phyloP scores from a whole-genome alignment of 805 yeast genomes.

The Zygosaccharomyces gambellarensis region DNA sequence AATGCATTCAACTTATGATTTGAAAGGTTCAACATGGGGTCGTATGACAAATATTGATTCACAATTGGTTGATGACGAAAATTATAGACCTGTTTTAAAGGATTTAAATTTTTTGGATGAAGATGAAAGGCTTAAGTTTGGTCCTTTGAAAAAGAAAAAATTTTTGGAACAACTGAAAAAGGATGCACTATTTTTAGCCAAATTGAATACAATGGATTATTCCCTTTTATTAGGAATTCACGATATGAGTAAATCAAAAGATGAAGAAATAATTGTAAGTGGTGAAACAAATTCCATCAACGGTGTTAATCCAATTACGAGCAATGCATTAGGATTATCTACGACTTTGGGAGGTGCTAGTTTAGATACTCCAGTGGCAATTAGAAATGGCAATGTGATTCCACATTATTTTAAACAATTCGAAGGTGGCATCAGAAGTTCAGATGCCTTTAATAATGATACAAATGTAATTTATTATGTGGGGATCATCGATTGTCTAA shows the following conservation, averaged over 20 bases:
- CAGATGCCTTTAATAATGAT: slow-evolving; percentile 49
- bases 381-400: slow-evolving; percentile 13
- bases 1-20: slow-evolving; percentile 78
- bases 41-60: slow-evolving; percentile 45
- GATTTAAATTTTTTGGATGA: slow-evolving; percentile 84
- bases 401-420: slow-evolving; percentile 57
- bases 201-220: slow-evolving; percentile 90
- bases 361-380: neutral
- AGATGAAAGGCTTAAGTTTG: slow-evolving; percentile 61
- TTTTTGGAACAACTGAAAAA: slow-evolving; percentile 65
- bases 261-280: slow-evolving; percentile 40
- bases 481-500: slow-evolving; percentile 92
- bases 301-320: neutral
- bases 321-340: neutral
- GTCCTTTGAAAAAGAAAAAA: slow-evolving; percentile 57
- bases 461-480: slow-evolving; percentile 71
- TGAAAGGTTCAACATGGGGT: slow-evolving; percentile 91
- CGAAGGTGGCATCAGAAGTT: slow-evolving; percentile 80
- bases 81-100: slow-evolving; percentile 53
- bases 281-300: slow-evolving; percentile 4
- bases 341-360: slow-evolving; percentile 5
- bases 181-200: slow-evolving; percentile 70
- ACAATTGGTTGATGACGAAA: slow-evolving; percentile 21
- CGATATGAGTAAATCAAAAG: slow-evolving; percentile 54
- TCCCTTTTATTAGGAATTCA: slow-evolving; percentile 85